Conservation (phyloP, 164 flowering plant species). For the Umbilicus rupestris region DNA sequence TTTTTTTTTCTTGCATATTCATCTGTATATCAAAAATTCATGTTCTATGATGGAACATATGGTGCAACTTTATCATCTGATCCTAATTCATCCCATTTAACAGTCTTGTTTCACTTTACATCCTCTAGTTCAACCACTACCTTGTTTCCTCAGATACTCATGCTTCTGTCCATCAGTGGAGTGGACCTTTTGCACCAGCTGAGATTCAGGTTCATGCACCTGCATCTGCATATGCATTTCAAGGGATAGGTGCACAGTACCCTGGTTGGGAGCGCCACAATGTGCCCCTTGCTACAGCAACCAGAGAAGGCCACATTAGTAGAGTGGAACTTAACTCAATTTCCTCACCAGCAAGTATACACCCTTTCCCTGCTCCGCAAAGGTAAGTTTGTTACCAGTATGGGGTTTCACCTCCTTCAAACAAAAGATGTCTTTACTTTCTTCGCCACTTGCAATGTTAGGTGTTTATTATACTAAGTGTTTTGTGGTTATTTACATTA, state of each 20-base stretch:
- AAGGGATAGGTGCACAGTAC: no score
- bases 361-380: not conserved
- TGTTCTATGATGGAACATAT: not conserved
- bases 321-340: not conserved
- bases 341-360: not conserved
- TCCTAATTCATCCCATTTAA: no score
- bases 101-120: not conserved
- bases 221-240: no score
- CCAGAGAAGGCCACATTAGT: not conserved
- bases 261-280: not conserved
- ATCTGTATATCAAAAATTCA: no score
- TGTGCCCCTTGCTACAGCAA: no score
- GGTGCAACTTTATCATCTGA: not conserved
- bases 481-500: not conserved
- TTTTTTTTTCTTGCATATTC: not conserved
- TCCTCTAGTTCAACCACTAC: slow-evolving; percentile 45
- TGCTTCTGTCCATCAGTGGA: slow-evolving; percentile 54
- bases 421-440: not conserved
- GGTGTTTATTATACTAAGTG: no score
- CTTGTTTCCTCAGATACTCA: slow-evolving; percentile 62
- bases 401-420: not conserved
- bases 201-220: slow-evolving; percentile 14
- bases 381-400: not conserved
- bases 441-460: not conserved
- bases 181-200: slow-evolving; percentile 40